Evolutionary conservation across 306 rosid species (phyloP).

Genomic region (Gynostemma pentaphyllum): DNA sequence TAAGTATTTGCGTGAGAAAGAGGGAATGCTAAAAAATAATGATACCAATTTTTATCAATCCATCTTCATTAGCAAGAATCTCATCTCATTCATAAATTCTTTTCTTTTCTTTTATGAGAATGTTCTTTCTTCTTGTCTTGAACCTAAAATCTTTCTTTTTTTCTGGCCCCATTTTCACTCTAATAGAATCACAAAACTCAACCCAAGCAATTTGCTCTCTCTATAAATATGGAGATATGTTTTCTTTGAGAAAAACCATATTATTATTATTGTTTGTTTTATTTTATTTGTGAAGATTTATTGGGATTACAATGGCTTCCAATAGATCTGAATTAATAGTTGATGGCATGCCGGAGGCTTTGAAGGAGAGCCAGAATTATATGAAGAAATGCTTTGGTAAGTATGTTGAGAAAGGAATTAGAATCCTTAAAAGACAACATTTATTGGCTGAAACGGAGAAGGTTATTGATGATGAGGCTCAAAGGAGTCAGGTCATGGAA

Average conservation of each 20-base stretch:
- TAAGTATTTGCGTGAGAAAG: conserved; percentile 20
- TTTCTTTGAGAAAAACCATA: no score
- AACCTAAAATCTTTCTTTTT: conserved; percentile 3
- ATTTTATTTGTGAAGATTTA: no score
- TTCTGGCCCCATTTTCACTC: conserved; percentile 9
- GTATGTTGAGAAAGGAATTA: conserved; percentile 60
- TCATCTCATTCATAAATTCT: conserved; percentile 12
- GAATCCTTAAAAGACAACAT: conserved; percentile 51
- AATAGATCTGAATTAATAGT: conserved; percentile 40
- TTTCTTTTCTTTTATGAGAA: conserved; percentile 34
- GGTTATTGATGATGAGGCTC: conserved; percentile 44
- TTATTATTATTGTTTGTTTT: neutral
- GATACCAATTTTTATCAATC: no score
- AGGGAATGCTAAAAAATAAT: conserved; percentile 3
- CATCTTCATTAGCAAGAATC: conserved; percentile 27
- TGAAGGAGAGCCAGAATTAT: conserved; percentile 54
- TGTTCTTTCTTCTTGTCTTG: conserved; percentile 33
- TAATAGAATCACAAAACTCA: neutral
- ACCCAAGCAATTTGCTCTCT: neutral
- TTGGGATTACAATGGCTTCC: conserved; percentile 27
- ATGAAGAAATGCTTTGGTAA: conserved; percentile 80
- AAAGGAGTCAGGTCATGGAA: conserved; percentile 49
- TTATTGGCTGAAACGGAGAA: conserved; percentile 67
- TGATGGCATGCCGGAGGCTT: conserved; percentile 70
- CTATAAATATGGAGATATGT: neutral